Base-by-base conservation (phyloP, 2,329 filamentous ascomycete species). In the Fusarium bactridioides region DNA sequence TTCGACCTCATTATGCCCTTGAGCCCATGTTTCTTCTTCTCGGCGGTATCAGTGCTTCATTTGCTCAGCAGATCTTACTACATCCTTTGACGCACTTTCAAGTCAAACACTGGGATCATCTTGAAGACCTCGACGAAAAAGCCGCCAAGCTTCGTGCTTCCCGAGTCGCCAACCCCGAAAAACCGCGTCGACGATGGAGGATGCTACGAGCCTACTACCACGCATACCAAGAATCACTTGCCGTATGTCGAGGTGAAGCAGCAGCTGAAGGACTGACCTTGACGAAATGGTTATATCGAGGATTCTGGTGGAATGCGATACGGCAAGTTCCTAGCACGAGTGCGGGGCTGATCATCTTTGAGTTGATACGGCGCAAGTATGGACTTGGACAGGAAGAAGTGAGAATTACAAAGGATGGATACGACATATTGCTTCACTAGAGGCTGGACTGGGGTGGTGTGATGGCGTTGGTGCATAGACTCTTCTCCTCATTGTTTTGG, bases 301-400 rank as follows among this genome's bases (percentile, higher is more conserved):
- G 90, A 18, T 94, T 94, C 79, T 90, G 92, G 86, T 89, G 88
- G 87, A 91, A 87, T 60, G 92, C 92, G 2, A 86, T 94, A 58
- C 85, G 91, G 10, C 92, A 94, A 80, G 91, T 93, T 4, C 93
- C 93, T 1, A 93, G 91, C 78, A 94, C 93, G 4, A 92, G 90
- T 67, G 92, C 92, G 0, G 93, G 92, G 0, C 79, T 95, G 66
- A 93, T 95, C 73, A 93, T 94, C 25, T 95, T 95, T 78, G 93
- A 95, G 81, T 78, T 95, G 48, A 89, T 94, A 41, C 84, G 93
- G 63, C 85, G 92, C 40, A 93, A 93, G 81, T 94, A 94, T 74
- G 91, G 90, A 4, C 84, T 88, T 64, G 86, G 87, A 4, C 85
- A 85, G 23, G 90, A 92, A 55, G 87, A 87, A 75, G 90, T 90